Conservation (phyloP, 108 stramenopile species). For the Asterionellopsis glacialis region DNA sequence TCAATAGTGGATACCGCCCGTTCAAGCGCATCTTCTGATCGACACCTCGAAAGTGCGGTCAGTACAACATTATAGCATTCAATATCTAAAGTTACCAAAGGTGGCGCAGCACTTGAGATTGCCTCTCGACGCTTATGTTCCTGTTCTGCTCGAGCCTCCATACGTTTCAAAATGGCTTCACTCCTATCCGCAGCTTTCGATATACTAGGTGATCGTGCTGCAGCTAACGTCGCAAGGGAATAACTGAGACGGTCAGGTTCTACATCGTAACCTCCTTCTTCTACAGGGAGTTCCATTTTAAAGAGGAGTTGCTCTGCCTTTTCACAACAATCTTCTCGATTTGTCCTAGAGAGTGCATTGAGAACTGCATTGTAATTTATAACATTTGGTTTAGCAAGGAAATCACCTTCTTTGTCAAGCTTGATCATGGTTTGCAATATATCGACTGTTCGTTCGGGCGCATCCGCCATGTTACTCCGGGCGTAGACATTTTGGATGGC, state of each 20-base stretch:
- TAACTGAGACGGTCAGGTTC: conserved; percentile 71
- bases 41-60: conserved; percentile 49
- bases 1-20: conserved; percentile 29
- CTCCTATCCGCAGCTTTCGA: conserved; percentile 19
- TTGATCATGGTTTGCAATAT: conserved; percentile 47
- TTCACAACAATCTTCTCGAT: conserved; percentile 15
- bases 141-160: conserved; percentile 39
- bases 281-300: conserved; percentile 27
- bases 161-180: conserved; percentile 26
- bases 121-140: conserved; percentile 57
- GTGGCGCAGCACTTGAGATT: conserved; percentile 36
- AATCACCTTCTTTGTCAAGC: conserved; percentile 47
- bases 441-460: conserved; percentile 33
- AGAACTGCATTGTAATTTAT: conserved; percentile 51
- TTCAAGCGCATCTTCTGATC: conserved; percentile 5
- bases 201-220: conserved; percentile 35
- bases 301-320: conserved; percentile 20
- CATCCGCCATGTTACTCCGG: conserved; percentile 14
- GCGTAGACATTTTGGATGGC: conserved; percentile 64
- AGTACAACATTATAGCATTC: conserved; percentile 50
- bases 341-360: conserved; percentile 25
- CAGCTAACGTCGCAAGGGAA: conserved; percentile 53
- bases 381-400: conserved; percentile 56
- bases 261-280: conserved; percentile 27
- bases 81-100: conserved; percentile 21